Conservation (phyloP, 1,284 basidiomycete genomes). For the Schizopora paradoxa region DNA sequence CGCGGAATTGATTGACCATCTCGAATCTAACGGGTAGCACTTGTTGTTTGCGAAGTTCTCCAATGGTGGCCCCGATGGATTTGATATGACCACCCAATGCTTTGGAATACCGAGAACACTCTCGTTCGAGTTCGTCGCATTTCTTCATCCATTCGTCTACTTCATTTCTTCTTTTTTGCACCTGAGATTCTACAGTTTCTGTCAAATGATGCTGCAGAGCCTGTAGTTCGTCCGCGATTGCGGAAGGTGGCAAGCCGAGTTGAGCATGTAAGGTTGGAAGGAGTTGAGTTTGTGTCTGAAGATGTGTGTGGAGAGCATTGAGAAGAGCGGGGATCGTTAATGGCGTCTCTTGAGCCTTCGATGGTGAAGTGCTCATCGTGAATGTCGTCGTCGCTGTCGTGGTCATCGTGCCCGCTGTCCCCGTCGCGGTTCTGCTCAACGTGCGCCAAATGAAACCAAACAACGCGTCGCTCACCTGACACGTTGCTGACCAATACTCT, state of each 20-base stretch:
- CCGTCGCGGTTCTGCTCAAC: constrained; percentile 3
- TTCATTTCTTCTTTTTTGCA: constrained; percentile 58
- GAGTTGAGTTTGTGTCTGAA: constrained; percentile 70
- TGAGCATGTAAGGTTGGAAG: constrained; percentile 64
- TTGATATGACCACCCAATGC: constrained; percentile 69
- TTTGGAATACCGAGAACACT: constrained; percentile 56
- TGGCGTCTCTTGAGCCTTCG: constrained; percentile 22
- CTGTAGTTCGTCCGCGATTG: constrained; percentile 69
- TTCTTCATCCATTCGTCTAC: constrained; percentile 65
- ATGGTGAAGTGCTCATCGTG: constrained; percentile 9
- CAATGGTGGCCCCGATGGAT: constrained; percentile 50
- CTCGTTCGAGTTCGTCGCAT: constrained; percentile 56
- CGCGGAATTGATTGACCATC: constrained; percentile 58
- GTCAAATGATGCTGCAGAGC: constrained; percentile 62
- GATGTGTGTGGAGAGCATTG: constrained; percentile 69
- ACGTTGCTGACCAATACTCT: not conserved
- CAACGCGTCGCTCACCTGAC: not conserved
- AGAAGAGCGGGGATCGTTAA: constrained; percentile 54
- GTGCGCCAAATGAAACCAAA: too few relatives aligned
- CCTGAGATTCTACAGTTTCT: constrained; percentile 63
- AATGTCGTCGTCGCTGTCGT: constrained; percentile 2
- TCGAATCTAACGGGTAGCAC: constrained; percentile 65
- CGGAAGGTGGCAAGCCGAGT: constrained; percentile 67
- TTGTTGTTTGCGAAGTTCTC: constrained; percentile 54
- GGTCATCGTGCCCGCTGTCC: not conserved